phyloP scores from a whole-genome alignment of 495 filamentous ascomycete species.

The Chaetomium tenue region DNA sequence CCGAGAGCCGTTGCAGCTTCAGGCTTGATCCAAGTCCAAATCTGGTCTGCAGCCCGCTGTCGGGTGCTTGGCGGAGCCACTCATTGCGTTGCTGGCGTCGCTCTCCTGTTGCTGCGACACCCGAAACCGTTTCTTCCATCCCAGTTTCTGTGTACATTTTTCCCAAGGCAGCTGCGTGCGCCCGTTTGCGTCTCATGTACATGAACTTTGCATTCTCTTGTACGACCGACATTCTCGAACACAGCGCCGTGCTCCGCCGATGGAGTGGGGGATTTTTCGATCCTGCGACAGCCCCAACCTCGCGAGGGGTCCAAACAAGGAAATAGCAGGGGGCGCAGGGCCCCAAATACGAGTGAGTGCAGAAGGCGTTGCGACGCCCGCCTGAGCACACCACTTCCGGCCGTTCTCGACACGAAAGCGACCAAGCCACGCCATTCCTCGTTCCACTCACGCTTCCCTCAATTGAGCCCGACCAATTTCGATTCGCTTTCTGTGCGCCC shows the following conservation, averaged over 20 bases:
- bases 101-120: constrained; percentile 3
- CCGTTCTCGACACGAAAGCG: constrained; percentile 8
- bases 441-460: constrained; percentile 4
- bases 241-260: neutral
- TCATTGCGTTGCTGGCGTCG: neutral
- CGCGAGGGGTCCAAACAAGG: neutral
- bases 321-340: constrained; percentile 17
- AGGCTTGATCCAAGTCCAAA: constrained; percentile 11
- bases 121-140: neutral
- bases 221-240: neutral
- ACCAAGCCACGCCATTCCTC: constrained; percentile 2
- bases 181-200: constrained; percentile 9
- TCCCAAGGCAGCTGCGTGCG: neutral
- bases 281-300: constrained; percentile 10
- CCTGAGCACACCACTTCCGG: constrained; percentile 4
- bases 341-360: constrained; percentile 20
- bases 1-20: constrained; percentile 13
- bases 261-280: constrained; percentile 14
- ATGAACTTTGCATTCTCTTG: neutral
- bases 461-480: constrained; percentile 7
- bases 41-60: constrained; percentile 15
- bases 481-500: neutral
- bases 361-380: neutral
- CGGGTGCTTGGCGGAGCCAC: constrained; percentile 1
- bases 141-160: neutral